Evolutionary conservation across 305 asterid species (phyloP), one percentile per base, ranked within the genome.

Genomic region (Solanum hybrid): DNA sequence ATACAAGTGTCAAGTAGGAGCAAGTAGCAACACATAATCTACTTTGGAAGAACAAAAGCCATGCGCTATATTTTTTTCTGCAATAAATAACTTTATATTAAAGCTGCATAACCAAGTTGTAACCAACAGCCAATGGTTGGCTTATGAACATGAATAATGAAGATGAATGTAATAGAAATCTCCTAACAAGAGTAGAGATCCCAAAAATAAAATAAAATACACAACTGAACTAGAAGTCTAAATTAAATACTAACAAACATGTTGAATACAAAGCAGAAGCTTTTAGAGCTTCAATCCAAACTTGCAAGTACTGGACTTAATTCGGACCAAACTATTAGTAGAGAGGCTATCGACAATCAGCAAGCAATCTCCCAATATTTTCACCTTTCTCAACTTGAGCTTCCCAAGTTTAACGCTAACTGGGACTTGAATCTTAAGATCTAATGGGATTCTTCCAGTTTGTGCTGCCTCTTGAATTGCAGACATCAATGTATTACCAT

Each of bases 391-490:
- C 90, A 97, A 89, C 94, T 96, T 96, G 86, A 97, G 91, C 84
- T 60, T 91, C 91, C 98, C 97, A 22, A 96, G 96, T 89, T 97
- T 90, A 76, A 96, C 91, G 37, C 96, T 94, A 46, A 95, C 96
- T 0, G 99, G 99, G 60, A 95, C 98, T 69, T 94, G 92, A 89
- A 97, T 94, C 91, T 93, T 97, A 77, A 96, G 96, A 94, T 97
- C 97, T 90, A 96, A 90, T 1, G 98, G 99, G 14, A 97, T 93
- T 88, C 92, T 94, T 91, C 98, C 98, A 32, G 94, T 95, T 93
- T 95, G 98, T 90, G 96, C 96, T 91, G 94, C 93, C 92, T 95
- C 99, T 88, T 95, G 98, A 93, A 97, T 51, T 60, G 99, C 99
- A 51, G 94, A 90, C 89, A 97, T 88, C 92, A 96, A 91, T 24